Base-by-base conservation (phyloP, 225 moss, liverwort and hornwort genomes). In the Marchantia paleacea region DNA sequence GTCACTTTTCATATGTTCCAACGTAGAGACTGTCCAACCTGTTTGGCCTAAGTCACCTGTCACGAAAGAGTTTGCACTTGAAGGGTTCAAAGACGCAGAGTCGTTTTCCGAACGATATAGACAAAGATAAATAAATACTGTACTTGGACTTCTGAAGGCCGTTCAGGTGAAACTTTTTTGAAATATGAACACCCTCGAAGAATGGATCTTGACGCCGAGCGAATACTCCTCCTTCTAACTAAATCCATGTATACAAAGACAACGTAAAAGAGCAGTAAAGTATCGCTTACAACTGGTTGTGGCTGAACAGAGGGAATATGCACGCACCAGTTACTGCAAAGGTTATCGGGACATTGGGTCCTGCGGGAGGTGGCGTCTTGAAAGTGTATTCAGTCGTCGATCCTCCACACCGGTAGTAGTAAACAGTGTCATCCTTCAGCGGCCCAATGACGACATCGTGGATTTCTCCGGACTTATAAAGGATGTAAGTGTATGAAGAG, bases 41-140 rank as follows among this genome's bases (percentile, higher is more conserved):
- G 84, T 86, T 89, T 97, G 96, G 25, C 94, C 94, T 81, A 97
- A 84, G 69, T 97, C 96, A 29, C 96, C 94, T 97, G 88, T 75
- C 24, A 74, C 47, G 26, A 79, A 39, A 71, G 48, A 25, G 11
- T 80, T 19, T 30, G 24, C 51, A n/a, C 51, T 72, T 51, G 18
- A 20, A 71, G 20, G 39, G 20, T 49, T 2, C 10, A n/a, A 9
- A 18, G 7, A 22, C 68, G 11, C 47, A 28, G 10, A 30, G 7
- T 3, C 39, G 68, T 2, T 31, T n/a, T 31, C 31, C 15, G 18
- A 7, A 12, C n/a, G 22, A 61, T 18, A 20, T 69, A 75, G 16
- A 25, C 24, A 55, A 57, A 15, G 31, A 78, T 31, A 24, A 28
- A 18, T 55, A 20, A 20, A 18, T 0, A 26, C 13, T 26, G 64